Base-by-base conservation (phyloP, 495 filamentous ascomycete genomes). In the Aspergillus coremiiformis region DNA sequence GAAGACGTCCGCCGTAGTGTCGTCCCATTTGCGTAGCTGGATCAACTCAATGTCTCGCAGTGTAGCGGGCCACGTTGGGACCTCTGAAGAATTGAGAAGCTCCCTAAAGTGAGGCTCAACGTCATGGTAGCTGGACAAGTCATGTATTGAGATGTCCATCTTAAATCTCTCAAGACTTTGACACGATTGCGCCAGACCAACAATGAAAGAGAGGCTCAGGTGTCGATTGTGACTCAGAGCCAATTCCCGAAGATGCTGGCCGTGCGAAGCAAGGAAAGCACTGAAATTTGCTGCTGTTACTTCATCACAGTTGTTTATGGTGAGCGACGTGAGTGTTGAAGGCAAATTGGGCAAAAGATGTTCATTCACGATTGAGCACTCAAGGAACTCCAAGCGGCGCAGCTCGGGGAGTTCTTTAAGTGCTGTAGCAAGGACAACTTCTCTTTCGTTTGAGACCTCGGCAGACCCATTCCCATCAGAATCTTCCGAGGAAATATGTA, bases 161-260 rank as follows among this genome's bases (percentile, higher is more conserved):
- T 77, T 78, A 21, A 96, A 72, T 5, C 72, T 71, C 59, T 84
- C 68, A n/a, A 96, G 72, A 2, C 74, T 76, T 0, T 84, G 84
- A 57, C 89, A 94, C 9, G 78, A 71, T 8, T 62, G 53, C 5
- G 72, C 80, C 12, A 96, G 68, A 44, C 72, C 52, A 3, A 77
- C 71, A 17, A 90, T 68, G 59, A 93, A 95, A 3, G 77, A 76
- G 22, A 95, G 63, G 55, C 78, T 83, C n/a, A 95, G 69, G 15
- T 83, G 78, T 43, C 84, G 82, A 60, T 92, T 92, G 64, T 95
- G 85, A 15, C 84, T 78, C 3, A 96, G 72, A 11, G 70, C 77
- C 11, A 96, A 73, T 39, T 81, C 73, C 21, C 76, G 75, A 11
- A 96, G 69, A 26, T 78, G 63, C 10, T 65, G 57, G 0, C 89